Evolutionary conservation across 2,329 filamentous ascomycete genomes (phyloP), one percentile per base, ranked within the genome.

Genomic region (Aspergillus proliferans): DNA sequence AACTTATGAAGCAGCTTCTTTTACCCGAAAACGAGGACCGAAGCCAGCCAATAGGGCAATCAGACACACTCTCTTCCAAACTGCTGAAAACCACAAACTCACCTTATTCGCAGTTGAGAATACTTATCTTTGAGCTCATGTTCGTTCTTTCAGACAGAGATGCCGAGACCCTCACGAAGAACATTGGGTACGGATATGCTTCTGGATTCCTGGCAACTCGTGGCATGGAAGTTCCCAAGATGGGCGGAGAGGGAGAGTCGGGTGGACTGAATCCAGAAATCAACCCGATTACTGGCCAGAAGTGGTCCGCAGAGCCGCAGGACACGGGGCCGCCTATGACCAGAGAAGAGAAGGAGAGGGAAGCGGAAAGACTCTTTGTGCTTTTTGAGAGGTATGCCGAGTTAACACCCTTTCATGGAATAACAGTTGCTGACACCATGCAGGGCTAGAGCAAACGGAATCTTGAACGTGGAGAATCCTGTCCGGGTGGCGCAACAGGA

Each of bases 161-260:
- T 59, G 81, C 91, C 0, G 80, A 79, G 14, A 86, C 78, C 26
- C 93, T 96, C 61, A 87, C 97, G 0, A 79, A 87, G 46, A 96
- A 96, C 58, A 88, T 98, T 10, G 93, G 93, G 0, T 98, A 95
- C 64, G 93, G 93, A 0, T 95, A 88, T 62, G 93, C 93, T 0
- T 88, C 90, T 0, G 93, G 93, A 0, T 95, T 93, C 64, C 74
- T 98, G 14, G 85, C 91, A 71, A 85, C 87, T 54, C 87, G 92
- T 53, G 88, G 93, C 48, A 83, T 97, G 10, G 78, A 85, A 0
- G 76, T 95, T 19, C 88, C 90, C 0, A 77, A 83, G 50, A 83
- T 78, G 47, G 80, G 83, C 1, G 71, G 82, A 8, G 79, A 84
- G 57, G 75, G 77, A 6, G 77, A 73, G 60, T 75, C 73, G 33